Conservation (phyloP, 2,329 filamentous ascomycete genomes). For the Colletotrichum sp. region DNA sequence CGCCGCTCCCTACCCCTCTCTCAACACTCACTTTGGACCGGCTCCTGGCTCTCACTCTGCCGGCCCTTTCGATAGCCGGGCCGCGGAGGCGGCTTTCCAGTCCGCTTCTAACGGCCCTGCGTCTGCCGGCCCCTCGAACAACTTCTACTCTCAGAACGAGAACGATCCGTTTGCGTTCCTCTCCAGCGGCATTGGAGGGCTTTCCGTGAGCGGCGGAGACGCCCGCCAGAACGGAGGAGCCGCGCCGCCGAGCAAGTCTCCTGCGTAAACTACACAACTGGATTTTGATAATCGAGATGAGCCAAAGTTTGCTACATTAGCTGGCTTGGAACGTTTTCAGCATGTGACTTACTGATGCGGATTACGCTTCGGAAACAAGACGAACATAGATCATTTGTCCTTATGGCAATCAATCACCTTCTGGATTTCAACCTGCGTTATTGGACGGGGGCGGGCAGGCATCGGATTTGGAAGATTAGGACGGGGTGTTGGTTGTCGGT, state of each 20-base stretch:
- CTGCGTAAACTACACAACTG: constrained; percentile 48
- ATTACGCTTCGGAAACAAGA: constrained; percentile 45
- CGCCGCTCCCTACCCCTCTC: constrained; percentile 78
- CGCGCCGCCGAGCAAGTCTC: constrained; percentile 64
- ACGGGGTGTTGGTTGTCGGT: constrained; percentile 32
- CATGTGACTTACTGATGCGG: constrained; percentile 27
- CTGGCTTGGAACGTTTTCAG: constrained; percentile 29
- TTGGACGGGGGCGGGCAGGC: constrained; percentile 35
- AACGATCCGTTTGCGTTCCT: constrained; percentile 84
- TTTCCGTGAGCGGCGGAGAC: constrained; percentile 73
- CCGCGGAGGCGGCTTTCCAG: constrained; percentile 93
- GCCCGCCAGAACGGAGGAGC: constrained; percentile 66
- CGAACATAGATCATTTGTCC: constrained; percentile 50
- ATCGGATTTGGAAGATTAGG: constrained; percentile 47
- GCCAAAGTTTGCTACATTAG: constrained; percentile 28
- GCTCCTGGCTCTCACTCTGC: constrained; percentile 81
- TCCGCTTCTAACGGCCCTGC: constrained; percentile 83
- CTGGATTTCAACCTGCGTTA: constrained; percentile 46
- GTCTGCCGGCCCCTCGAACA: constrained; percentile 76
- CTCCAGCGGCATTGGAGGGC: constrained; percentile 72
- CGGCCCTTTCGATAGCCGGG: constrained; percentile 89
- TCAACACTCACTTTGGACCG: constrained; percentile 82
- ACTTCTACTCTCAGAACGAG: constrained; percentile 70
- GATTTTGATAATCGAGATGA: constrained; percentile 9
- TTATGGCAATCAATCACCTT: constrained; percentile 49